Percentiles rank a stretch among this genome's conserved stretches.
phyloP scores from a whole-genome alignment of 2,329 filamentous ascomycete genomes.

The Hyphodiscus sp. region DNA sequence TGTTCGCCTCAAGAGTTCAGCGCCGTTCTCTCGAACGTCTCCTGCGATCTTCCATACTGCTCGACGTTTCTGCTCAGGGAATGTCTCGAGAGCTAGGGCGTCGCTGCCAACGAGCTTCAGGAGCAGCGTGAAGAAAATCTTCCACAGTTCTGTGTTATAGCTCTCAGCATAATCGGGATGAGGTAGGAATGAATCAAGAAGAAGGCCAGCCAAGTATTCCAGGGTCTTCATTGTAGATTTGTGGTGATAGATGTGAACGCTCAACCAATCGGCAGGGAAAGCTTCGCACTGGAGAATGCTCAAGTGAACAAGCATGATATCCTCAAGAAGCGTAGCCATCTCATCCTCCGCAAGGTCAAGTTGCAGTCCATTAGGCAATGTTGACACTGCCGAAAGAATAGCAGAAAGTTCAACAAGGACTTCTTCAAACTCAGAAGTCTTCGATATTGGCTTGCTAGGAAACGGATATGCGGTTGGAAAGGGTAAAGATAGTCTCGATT shows the following conservation, averaged over 20 bases:
- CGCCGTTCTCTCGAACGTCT: slow-evolving; percentile 87
- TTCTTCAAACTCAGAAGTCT: slow-evolving; percentile 66
- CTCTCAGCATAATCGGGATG: slow-evolving; percentile 73
- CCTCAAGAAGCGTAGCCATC: slow-evolving; percentile 66
- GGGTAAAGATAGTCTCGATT: slow-evolving; percentile 71
- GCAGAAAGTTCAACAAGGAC: slow-evolving; percentile 82
- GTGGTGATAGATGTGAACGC: slow-evolving; percentile 87
- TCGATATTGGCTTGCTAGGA: slow-evolving; percentile 60
- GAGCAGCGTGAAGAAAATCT: slow-evolving; percentile 82
- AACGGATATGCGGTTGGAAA: slow-evolving; percentile 92
- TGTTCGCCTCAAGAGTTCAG: slow-evolving; percentile 72
- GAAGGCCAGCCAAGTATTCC: slow-evolving; percentile 71
- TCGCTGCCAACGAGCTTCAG: slow-evolving; percentile 85
- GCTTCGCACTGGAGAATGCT: slow-evolving; percentile 86
- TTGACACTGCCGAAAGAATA: slow-evolving; percentile 75
- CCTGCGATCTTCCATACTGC: slow-evolving; percentile 99
- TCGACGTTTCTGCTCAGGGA: slow-evolving; percentile 90
- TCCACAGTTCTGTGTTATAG: slow-evolving; percentile 93
- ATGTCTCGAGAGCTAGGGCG: slow-evolving; percentile 85
- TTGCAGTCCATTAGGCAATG: slow-evolving; percentile 65
- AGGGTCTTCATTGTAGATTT: slow-evolving; percentile 82
- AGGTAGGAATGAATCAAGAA: slow-evolving; percentile 80
- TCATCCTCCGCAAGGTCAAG: slow-evolving; percentile 71
- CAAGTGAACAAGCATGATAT: slow-evolving; percentile 76
- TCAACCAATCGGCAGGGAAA: slow-evolving; percentile 85